Percentiles rank a stretch among this genome's conserved stretches.
Conservation (phyloP, 805 yeast genomes). For the Hanseniaspora nectarophila region DNA sequence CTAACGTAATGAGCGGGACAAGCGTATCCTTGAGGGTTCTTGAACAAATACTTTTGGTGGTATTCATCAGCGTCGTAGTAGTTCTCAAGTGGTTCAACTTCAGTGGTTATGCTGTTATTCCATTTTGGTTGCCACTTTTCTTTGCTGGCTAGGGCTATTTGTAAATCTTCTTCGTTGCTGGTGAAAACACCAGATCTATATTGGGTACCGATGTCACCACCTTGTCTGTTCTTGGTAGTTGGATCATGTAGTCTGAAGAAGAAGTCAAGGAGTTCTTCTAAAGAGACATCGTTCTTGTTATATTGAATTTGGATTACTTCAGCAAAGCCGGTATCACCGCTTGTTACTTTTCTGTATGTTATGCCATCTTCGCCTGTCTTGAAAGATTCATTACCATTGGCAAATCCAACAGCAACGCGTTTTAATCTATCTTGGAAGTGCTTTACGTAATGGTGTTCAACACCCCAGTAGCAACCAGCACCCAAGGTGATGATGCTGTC, state of each 20-base stretch:
- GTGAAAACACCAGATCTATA: constrained; percentile 75
- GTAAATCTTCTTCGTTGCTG: constrained; percentile 37
- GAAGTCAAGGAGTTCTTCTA: constrained; percentile 58
- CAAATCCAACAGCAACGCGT: constrained; percentile 79
- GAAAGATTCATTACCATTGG: constrained; percentile 51
- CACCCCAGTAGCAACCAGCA: constrained; percentile 80
- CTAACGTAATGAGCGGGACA: constrained; percentile 84
- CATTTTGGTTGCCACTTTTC: constrained; percentile 56
- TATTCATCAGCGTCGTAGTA: constrained; percentile 95
- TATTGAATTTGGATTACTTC: constrained; percentile 76
- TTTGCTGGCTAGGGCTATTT: constrained; percentile 36
- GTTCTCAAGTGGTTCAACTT: constrained; percentile 49
- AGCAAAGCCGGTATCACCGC: constrained; percentile 62
- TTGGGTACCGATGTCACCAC: constrained; percentile 81
- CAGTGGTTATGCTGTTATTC: constrained; percentile 57
- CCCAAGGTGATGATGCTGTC: constrained; percentile 48
- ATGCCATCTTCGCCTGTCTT: constrained; percentile 33
- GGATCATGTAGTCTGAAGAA: constrained; percentile 94
- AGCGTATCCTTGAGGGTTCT: constrained; percentile 76
- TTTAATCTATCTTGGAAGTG: constrained; percentile 49
- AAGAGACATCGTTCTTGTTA: constrained; percentile 53
- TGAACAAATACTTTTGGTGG: constrained; percentile 71
- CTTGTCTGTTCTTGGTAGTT: constrained; percentile 70
- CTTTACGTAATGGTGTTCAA: constrained; percentile 69
- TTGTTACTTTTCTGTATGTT: constrained; percentile 60